Percentiles rank a stretch among this genome's conserved stretches.
These are phyloP conservation scores for Ceratobasidium sp. DNA, from an alignment of 1,284 basidiomycete species.

Conservation along the genomic window DNA sequence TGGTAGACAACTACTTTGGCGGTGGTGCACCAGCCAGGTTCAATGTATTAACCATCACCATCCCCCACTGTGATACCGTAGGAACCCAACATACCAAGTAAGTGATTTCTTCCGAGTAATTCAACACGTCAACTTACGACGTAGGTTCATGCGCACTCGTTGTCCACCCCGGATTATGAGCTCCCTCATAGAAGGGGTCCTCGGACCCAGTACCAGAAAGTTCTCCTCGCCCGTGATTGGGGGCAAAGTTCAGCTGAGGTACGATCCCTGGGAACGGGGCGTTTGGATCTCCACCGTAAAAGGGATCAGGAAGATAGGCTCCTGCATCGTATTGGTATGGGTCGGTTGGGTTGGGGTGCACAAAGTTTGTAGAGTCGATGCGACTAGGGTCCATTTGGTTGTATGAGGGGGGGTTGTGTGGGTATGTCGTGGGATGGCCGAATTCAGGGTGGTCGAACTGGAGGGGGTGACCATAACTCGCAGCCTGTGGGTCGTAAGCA, in stretches of 20 bases:
- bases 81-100: not conserved
- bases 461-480: too few relatives aligned
- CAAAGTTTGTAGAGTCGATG: not conserved
- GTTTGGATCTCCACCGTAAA: slow-evolving; percentile 2
- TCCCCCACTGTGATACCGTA: slow-evolving; percentile 7
- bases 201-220: not conserved
- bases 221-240: slow-evolving; percentile 3
- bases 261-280: slow-evolving; percentile 20
- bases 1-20: not conserved
- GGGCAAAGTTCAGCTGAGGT: slow-evolving; percentile 2
- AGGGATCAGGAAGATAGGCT: slow-evolving; percentile 12
- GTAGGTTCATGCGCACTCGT: not conserved
- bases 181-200: not conserved
- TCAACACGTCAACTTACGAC: not conserved
- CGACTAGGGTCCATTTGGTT: not conserved
- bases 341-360: not conserved
- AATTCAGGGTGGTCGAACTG: too few relatives aligned
- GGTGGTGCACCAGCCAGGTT: not conserved
- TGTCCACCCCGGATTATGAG: not conserved
- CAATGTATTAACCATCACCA: slow-evolving; percentile 1
- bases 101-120: not conserved
- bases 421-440: too few relatives aligned
- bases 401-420: not conserved
- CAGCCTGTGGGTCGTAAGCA: too few relatives aligned
- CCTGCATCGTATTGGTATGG: not conserved